Conservation (phyloP, 2,329 filamentous ascomycete species). For the Aspergillus tamarii region DNA sequence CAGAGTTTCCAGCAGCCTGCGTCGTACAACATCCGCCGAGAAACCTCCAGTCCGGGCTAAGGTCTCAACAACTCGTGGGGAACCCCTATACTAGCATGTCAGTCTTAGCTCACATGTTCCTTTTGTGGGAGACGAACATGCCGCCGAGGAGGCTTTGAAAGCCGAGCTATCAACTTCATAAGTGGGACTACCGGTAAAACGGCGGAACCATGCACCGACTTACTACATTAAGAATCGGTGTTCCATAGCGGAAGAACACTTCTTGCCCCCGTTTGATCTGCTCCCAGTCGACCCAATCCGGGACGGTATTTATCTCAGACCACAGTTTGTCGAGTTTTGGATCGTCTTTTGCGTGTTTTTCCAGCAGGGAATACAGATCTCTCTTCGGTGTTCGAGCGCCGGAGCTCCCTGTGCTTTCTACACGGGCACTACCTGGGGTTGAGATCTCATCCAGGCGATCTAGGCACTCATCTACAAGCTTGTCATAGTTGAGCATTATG, state of each 20-base stretch:
- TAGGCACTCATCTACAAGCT: constrained; percentile 67
- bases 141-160: constrained; percentile 36
- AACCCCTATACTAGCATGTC: constrained; percentile 53
- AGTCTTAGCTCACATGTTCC: not conserved
- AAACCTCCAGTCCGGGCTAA: constrained; percentile 76
- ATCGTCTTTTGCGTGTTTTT: constrained; percentile 61
- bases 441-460: constrained; percentile 66
- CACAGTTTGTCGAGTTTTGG: constrained; percentile 63
- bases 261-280: constrained; percentile 75
- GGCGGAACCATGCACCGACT: constrained; percentile 14
- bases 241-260: constrained; percentile 76
- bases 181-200: not conserved
- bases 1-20: constrained; percentile 71
- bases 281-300: constrained; percentile 77
- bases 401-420: not conserved
- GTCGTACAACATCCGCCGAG: constrained; percentile 66
- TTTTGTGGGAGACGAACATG: constrained; percentile 24
- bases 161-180: constrained; percentile 26
- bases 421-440: constrained; percentile 39
- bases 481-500: constrained; percentile 69
- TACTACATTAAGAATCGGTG: constrained; percentile 62
- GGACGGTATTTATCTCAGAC: constrained; percentile 67
- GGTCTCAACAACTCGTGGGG: constrained; percentile 73
- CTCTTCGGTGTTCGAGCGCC: constrained; percentile 41
- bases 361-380: constrained; percentile 67